These are phyloP conservation scores for Trichoderma cornu-damae DNA, from an alignment of 2,329 filamentous ascomycete genomes.

Conservation along the genomic window DNA sequence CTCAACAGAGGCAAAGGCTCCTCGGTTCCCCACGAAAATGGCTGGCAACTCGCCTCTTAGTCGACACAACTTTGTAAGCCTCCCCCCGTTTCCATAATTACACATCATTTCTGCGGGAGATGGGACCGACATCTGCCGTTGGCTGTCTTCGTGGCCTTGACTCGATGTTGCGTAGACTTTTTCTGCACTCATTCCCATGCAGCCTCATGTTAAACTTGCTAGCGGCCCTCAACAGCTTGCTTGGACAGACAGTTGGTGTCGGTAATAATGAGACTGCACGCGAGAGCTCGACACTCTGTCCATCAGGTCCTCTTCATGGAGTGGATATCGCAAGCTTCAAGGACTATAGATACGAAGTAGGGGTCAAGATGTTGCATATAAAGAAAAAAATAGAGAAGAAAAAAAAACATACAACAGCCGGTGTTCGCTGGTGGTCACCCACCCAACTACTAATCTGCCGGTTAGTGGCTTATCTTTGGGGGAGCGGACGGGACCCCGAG, in stretches of 20 bases:
- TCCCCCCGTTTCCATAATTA: background rate
- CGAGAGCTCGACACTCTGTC: background rate
- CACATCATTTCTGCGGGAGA: background rate
- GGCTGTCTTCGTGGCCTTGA: background rate
- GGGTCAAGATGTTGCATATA: too few species aligned
- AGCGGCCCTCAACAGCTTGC: background rate
- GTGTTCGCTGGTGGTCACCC: too few species aligned
- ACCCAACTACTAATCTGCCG: too few species aligned
- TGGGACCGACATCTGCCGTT: background rate
- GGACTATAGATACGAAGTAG: background rate
- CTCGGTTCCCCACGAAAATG: conserved; percentile 3
- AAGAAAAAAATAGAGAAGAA: too few species aligned
- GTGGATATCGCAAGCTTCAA: background rate
- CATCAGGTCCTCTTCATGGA: background rate
- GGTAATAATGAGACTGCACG: background rate
- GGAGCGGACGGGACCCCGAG: too few species aligned
- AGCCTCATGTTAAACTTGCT: background rate
- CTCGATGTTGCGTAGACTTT: background rate
- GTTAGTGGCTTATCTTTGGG: too few species aligned
- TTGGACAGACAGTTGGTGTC: background rate
- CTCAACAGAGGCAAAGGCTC: background rate
- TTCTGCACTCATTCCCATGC: background rate
- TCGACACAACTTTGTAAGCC: background rate
- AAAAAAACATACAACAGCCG: too few species aligned
- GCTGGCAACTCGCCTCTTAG: background rate